A percentile compares a stretch with the other conserved stretches of the same genome.
Conservation (phyloP, 768 basidiomycete genomes). For the Daedalea quercina region DNA sequence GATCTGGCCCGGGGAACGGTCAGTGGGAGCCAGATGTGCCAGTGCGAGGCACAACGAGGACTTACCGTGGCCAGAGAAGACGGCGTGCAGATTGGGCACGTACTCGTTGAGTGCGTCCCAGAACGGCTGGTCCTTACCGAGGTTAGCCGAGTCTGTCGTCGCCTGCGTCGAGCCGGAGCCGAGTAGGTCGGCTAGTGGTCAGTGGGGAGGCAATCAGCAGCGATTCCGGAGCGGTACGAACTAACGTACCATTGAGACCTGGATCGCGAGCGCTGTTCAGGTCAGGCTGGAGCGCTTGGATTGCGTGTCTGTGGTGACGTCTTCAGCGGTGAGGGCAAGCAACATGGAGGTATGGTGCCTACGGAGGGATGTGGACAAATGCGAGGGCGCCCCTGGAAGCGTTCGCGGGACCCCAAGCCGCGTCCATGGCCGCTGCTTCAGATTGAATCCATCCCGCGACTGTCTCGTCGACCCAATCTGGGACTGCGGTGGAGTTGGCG, state of each 20-base stretch:
- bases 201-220: neutral
- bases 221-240: too few species aligned
- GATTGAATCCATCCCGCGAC: constrained; percentile 55
- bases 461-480: constrained; percentile 63
- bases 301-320: constrained; percentile 13
- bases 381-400: constrained; percentile 46
- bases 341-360: constrained; percentile 16
- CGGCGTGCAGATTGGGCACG: constrained; percentile 58
- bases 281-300: constrained; percentile 28
- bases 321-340: neutral
- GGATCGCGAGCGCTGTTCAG: constrained; percentile 35
- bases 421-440: constrained; percentile 49
- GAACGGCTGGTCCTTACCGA: constrained; percentile 50
- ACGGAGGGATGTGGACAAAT: constrained; percentile 77
- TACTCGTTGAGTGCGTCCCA: constrained; percentile 53
- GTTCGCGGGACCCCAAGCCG: constrained; percentile 49
- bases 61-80: constrained; percentile 67
- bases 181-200: constrained; percentile 47
- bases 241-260: constrained; percentile 34
- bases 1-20: constrained; percentile 36
- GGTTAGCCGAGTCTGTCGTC: constrained; percentile 28
- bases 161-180: constrained; percentile 56
- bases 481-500: constrained; percentile 36
- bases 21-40: neutral
- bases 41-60: neutral